Conservation (phyloP, 2,329 filamentous ascomycete genomes). For the Botrytis medusae region DNA sequence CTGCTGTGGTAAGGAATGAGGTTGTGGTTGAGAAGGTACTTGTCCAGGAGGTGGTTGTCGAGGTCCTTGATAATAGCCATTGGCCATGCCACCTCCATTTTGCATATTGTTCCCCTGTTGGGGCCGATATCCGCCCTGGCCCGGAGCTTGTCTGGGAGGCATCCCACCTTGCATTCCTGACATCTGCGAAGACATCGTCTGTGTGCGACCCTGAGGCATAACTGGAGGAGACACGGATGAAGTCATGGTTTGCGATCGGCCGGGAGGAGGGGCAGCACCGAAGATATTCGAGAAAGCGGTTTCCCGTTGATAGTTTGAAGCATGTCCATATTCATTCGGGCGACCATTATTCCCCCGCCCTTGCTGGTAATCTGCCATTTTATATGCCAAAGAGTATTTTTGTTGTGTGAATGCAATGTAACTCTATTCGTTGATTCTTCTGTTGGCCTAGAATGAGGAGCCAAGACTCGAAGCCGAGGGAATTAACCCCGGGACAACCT, state of each 20-base stretch:
- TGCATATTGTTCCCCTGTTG: constrained; percentile 23
- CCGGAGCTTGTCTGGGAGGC: constrained; percentile 45
- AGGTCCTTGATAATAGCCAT: constrained; percentile 53
- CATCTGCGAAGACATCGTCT: constrained; percentile 61
- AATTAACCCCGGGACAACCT: constrained; percentile 31
- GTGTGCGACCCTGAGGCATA: constrained; percentile 67
- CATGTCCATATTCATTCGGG: constrained; percentile 44
- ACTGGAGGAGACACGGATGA: constrained; percentile 64
- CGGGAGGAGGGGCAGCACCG: constrained; percentile 78
- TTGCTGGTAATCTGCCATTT: constrained; percentile 61
- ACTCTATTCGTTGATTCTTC: constrained; percentile 8
- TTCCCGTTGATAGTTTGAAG: constrained; percentile 73
- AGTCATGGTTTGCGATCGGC: constrained; percentile 94
- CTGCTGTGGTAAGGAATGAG: constrained; percentile 60
- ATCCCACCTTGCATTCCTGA: constrained; percentile 49
- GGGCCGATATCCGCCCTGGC: constrained; percentile 41
- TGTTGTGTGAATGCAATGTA: constrained; percentile 16
- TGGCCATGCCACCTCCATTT: constrained; percentile 42
- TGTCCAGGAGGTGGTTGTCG: constrained; percentile 37
- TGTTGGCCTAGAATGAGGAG: constrained; percentile 22
- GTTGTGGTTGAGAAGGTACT: constrained; percentile 48
- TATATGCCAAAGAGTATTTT: constrained; percentile 24
- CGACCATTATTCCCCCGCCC: constrained; percentile 56
- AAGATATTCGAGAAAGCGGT: constrained; percentile 97
- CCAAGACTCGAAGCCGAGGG: constrained; percentile 33